Base-by-base conservation (phyloP, 78 protist genomes). In the Dictyostelium discoideum region DNA sequence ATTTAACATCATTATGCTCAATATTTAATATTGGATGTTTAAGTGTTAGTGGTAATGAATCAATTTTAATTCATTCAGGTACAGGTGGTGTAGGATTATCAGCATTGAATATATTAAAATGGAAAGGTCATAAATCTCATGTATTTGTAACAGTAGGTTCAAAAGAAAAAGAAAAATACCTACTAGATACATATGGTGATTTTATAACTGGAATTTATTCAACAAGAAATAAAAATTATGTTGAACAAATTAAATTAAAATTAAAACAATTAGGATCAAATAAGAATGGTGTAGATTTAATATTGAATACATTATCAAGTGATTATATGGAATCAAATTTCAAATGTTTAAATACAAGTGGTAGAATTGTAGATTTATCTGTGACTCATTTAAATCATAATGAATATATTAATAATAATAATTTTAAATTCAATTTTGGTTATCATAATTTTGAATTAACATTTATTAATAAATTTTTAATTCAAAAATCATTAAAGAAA, bases 51-150 rank as follows among this genome's bases (percentile, higher is more conserved):
- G 32, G 26, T 0, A 37, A 18, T 37, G 80, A 88, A 42, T 74
- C 92, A 5, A 80, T 97, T 8, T 97, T 97, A 16, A 85, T 97
- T 40, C 97, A 84, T 20, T 95, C 97, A 1, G 98, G 97, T 32
- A 85, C 97, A 2, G 98, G 98, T 32, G 98, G 98, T 50, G 97
- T 97, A 37, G 98, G 98, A 72, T 8, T 97, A n/a, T 93, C 98
- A 9, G 98, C 98, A 11, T 82, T 97, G 37, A 86, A 97, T 42
- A 69, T 97, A 57, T 93, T 92, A 20, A 96, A 95, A 85, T 80
- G 50, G 82, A 88, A 88, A 26, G 46, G 97, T 20, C 65, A 50
- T 20, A 98, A 97, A 20, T 74, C 54, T 6, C 18, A 54, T 54
- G 44, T 83, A 22, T 85, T 93, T 50, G 79, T 69, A 0, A 82